Conservation (phyloP, 176 grass and related monocot species). For the Eleusine indica region DNA sequence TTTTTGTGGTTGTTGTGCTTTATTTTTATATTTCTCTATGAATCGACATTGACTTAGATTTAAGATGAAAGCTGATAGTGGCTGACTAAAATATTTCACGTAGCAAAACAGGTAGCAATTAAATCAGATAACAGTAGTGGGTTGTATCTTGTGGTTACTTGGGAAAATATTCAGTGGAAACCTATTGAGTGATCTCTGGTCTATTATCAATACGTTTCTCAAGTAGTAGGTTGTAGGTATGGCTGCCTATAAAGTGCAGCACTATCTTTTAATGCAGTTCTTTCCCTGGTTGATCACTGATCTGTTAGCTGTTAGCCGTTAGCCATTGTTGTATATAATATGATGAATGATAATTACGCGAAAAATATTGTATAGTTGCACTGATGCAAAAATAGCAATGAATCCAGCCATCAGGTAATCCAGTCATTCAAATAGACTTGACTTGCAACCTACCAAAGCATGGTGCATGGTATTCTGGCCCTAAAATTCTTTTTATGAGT, state of each 20-base stretch:
- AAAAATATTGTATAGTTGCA: background rate
- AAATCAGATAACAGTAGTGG: background rate
- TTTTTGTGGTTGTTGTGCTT: background rate
- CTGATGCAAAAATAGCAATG: background rate
- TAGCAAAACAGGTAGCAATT: slow-evolving; percentile 21
- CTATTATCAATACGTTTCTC: slow-evolving; percentile 3
- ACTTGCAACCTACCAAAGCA: slow-evolving; percentile 1
- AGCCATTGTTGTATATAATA: background rate
- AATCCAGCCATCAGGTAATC: background rate
- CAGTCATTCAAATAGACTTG: slow-evolving; percentile 9
- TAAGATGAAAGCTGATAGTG: slow-evolving; percentile 6
- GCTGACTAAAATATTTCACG: slow-evolving; percentile 11
- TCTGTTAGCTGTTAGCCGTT: slow-evolving; percentile 31
- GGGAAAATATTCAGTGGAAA: background rate
- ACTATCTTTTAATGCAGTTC: slow-evolving; percentile 27
- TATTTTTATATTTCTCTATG: background rate
- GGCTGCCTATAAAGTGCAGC: slow-evolving; percentile 10
- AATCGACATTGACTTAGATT: background rate
- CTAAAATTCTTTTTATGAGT: background rate
- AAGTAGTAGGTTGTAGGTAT: slow-evolving; percentile 43
- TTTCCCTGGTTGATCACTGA: slow-evolving; percentile 7
- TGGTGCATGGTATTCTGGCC: background rate
- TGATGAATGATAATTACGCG: slow-evolving; percentile 14
- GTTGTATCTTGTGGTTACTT: slow-evolving; percentile 20
- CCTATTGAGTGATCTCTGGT: background rate